Base-by-base conservation (phyloP, 2,329 filamentous ascomycete species). In the Colletotrichum kahawae region DNA sequence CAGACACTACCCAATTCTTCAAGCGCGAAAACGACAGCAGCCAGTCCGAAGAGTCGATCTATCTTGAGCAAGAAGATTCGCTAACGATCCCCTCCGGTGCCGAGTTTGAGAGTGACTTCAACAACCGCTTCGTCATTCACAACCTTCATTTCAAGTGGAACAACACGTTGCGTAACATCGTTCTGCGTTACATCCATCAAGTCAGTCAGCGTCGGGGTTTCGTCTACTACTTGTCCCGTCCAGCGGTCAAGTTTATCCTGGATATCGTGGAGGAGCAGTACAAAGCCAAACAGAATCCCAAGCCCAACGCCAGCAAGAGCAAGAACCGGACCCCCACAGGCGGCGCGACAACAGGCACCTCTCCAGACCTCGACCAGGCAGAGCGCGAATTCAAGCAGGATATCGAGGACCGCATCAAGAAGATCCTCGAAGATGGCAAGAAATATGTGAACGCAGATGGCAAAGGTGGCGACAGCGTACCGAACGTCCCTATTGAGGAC, bases 81-180 rank as follows among this genome's bases (percentile, higher is more conserved):
- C 87, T 93, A 68, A 92, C 95, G 77, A 90, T 93, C 2, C 92
- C 93, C 4, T 91, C 93, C 1, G 91, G 93, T 5, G 91, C 94
- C 18, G 95, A 98, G 78, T 96, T 96, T 78, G 93, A 95, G 64
- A 98, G 94, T 83, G 96, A 98, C 82, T 99, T 98, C 88, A 97
- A 97, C 82, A 99, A 99, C 81, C 94, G 97, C 3, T 99, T 99
- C 86, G 96, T 98, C 79, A 94, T 99, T 67, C 97, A 99, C 87
- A 99, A 99, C 80, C 91, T 97, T 82, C 97, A 99, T 81, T 87
- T 99, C 72, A 99, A 99, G 84, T 99, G 97, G 97, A 98, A 98
- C 86, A 99, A 99, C 80, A 92, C 96, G 13, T 86, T 99, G 48
- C 92, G 97, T 74, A 98, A 99, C 81, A 98, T 98, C 80, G 97